phyloP scores from a whole-genome alignment of 352 stramenopile species.

The Globisporangium paddicum region DNA sequence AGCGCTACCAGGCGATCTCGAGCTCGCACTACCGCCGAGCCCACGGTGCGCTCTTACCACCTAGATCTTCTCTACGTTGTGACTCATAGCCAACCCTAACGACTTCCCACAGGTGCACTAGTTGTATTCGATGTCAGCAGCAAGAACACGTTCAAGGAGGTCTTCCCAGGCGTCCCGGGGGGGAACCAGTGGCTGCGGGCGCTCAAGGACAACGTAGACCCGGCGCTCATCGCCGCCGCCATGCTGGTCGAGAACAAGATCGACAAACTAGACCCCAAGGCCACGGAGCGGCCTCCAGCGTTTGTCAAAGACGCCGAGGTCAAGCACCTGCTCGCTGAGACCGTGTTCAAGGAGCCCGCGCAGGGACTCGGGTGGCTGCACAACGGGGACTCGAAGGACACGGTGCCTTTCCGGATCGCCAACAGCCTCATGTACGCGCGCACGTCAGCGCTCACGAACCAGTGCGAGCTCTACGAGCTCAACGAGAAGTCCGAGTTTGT shows the following conservation, averaged over 20 bases:
- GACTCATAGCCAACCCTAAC: no score
- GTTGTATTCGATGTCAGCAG: constrained; percentile 64
- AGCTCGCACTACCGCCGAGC: constrained; percentile 65
- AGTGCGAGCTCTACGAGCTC: constrained; percentile 56
- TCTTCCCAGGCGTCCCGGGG: constrained; percentile 39
- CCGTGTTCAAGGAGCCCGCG: constrained; percentile 47
- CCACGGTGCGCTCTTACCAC: constrained; percentile 25
- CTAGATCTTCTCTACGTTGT: background rate
- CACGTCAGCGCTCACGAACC: constrained; percentile 52
- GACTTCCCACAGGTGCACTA: constrained; percentile 48
- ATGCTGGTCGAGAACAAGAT: constrained; percentile 80
- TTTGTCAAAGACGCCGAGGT: constrained; percentile 51
- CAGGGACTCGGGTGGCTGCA: constrained; percentile 51
- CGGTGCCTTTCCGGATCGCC: constrained; percentile 45
- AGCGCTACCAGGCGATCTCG: constrained; percentile 69
- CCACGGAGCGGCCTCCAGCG: constrained; percentile 23
- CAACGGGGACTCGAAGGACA: constrained; percentile 31
- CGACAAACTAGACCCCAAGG: constrained; percentile 40
- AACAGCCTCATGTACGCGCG: constrained; percentile 68
- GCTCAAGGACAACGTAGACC: constrained; percentile 63
- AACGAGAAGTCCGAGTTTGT: constrained; percentile 32
- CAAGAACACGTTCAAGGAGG: constrained; percentile 64
- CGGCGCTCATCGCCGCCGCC: constrained; percentile 36
- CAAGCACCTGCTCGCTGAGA: constrained; percentile 36
- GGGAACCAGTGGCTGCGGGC: constrained; percentile 56